Conservation (phyloP, 768 basidiomycete genomes). For the Xanthoconium stramineum region DNA sequence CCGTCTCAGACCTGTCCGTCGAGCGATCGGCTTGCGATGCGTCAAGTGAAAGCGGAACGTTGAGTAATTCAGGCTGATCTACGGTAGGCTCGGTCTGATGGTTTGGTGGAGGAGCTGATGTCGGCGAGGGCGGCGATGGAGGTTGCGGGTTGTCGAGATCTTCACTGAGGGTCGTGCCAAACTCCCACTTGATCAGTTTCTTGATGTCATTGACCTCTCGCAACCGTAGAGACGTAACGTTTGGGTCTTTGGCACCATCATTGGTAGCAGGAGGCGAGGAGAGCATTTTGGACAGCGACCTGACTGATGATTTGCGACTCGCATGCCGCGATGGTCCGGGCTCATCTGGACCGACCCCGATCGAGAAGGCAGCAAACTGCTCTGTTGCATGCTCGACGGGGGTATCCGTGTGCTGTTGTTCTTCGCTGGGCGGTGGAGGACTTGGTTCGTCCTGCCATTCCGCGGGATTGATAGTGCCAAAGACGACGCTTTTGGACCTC, state of each 20-base stretch:
- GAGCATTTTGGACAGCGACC: slow-evolving; percentile 13
- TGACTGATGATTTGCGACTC: slow-evolving; percentile 26
- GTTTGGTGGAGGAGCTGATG: background rate
- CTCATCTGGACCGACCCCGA: slow-evolving; percentile 43
- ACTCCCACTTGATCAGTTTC: slow-evolving; percentile 48
- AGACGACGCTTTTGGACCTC: slow-evolving; percentile 38
- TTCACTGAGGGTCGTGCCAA: slow-evolving; percentile 43
- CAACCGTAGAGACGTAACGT: background rate
- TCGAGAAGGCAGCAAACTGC: slow-evolving; percentile 39
- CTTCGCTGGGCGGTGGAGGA: background rate
- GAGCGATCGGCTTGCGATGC: slow-evolving; percentile 1
- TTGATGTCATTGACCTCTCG: slow-evolving; percentile 12
- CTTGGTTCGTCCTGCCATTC: slow-evolving; percentile 16
- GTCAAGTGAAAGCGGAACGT: background rate
- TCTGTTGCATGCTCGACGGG: slow-evolving; percentile 22
- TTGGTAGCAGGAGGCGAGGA: background rate
- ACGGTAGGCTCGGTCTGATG: background rate
- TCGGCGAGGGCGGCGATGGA: background rate
- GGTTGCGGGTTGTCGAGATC: slow-evolving; percentile 5
- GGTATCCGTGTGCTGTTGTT: slow-evolving; percentile 8
- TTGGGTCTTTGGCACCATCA: background rate
- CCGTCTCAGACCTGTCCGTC: slow-evolving; percentile 11
- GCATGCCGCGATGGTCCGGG: slow-evolving; percentile 24
- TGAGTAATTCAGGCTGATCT: background rate
- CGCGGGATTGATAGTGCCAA: slow-evolving; percentile 46